phyloP scores from a whole-genome alignment of 495 filamentous ascomycete genomes.

The Aspergillus diversus region DNA sequence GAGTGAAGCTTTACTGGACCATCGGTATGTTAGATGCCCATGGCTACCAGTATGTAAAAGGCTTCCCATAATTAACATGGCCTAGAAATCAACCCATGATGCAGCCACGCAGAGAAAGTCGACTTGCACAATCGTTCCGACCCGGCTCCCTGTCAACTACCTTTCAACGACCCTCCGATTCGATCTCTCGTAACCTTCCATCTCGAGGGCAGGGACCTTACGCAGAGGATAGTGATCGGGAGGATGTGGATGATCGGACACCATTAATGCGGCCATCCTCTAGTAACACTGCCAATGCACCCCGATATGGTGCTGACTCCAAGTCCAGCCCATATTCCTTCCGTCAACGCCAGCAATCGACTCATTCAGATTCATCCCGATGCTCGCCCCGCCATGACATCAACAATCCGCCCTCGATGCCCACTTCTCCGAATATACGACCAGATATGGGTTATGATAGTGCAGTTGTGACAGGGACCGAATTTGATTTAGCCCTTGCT shows the following conservation, averaged over 20 bases:
- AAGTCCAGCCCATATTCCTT: constrained; percentile 34
- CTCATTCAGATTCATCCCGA: constrained; percentile 37
- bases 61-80: constrained; percentile 4
- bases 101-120: constrained; percentile 68
- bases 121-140: constrained; percentile 52
- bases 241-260: constrained; percentile 42
- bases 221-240: constrained; percentile 58
- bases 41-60: constrained; percentile 16
- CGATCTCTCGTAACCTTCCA: constrained; percentile 36
- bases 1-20: constrained; percentile 78
- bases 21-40: constrained; percentile 56
- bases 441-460: constrained; percentile 74
- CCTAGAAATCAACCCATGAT: constrained; percentile 70
- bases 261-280: constrained; percentile 42
- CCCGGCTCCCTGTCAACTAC: constrained; percentile 37
- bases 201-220: constrained; percentile 29
- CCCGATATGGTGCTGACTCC: constrained; percentile 47
- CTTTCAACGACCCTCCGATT: constrained; percentile 29
- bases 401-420: constrained; percentile 96
- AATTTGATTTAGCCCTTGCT: constrained; percentile 44
- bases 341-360: constrained; percentile 35
- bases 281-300: constrained; percentile 26
- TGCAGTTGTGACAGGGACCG: constrained; percentile 65
- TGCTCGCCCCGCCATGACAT: constrained; percentile 66
- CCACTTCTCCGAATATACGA: constrained; percentile 68